phyloP scores from a whole-genome alignment of 2,329 filamentous ascomycete species.

The Ascochyta rabiei region DNA sequence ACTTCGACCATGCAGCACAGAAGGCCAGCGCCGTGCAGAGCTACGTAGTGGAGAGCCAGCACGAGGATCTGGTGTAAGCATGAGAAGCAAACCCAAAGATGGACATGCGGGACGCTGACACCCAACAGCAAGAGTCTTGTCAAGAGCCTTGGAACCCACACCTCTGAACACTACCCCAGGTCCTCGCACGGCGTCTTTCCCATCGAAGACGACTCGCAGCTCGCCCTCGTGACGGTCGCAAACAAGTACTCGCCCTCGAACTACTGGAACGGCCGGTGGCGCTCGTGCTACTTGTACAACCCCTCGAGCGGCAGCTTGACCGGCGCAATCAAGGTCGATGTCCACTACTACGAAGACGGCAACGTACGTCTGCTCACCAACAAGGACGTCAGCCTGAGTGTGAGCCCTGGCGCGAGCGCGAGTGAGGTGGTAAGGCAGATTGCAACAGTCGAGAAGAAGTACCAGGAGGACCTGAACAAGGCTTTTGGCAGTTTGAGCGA shows the following conservation, averaged over 20 bases:
- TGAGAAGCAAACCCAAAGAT: neutral
- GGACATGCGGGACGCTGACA: neutral
- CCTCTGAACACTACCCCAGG: conserved; percentile 86
- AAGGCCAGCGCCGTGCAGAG: conserved; percentile 85
- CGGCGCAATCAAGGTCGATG: conserved; percentile 87
- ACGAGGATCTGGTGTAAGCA: conserved; percentile 79
- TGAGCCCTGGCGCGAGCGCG: conserved; percentile 65
- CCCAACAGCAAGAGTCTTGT: conserved; percentile 75
- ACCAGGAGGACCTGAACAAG: conserved; percentile 93
- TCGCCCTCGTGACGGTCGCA: conserved; percentile 84
- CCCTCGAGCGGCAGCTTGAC: conserved; percentile 70
- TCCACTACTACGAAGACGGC: conserved; percentile 99
- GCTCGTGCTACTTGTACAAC: conserved; percentile 81
- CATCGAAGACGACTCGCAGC: conserved; percentile 72
- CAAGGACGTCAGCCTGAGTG: conserved; percentile 70
- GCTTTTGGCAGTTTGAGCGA: conserved; percentile 89
- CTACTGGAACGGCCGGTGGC: conserved; percentile 99
- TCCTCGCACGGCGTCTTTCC: conserved; percentile 84
- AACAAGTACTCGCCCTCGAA: conserved; percentile 99
- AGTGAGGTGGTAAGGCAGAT: conserved; percentile 79
- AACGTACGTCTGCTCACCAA: conserved; percentile 93
- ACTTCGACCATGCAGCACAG: conserved; percentile 83
- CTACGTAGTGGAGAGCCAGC: conserved; percentile 75
- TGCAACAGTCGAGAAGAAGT: conserved; percentile 81
- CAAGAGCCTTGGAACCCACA: conserved; percentile 76